A percentile compares a stretch with the other conserved stretches of the same genome.
phyloP scores from a whole-genome alignment of 116 monocot species.

The Posidonia oceanica region DNA sequence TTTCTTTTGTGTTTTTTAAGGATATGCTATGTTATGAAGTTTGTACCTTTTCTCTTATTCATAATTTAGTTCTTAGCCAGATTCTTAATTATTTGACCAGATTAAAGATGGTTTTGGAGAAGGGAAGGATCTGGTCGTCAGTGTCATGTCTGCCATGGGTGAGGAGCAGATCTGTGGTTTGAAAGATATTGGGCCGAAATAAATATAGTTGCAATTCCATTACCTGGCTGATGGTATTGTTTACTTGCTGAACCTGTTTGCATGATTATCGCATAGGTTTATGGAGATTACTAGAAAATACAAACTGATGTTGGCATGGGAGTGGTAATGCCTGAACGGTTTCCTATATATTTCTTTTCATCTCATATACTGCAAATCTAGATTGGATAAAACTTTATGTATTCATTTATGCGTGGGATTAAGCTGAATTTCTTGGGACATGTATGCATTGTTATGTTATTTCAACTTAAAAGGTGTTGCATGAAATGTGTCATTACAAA shows the following conservation, averaged over 20 bases:
- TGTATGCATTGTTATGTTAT: too few species aligned
- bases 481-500: too few species aligned
- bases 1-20: too few species aligned
- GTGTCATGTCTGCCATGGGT: constrained; percentile 25
- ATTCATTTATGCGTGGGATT: too few species aligned
- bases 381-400: too few species aligned
- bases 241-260: neutral
- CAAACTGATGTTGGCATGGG: neutral
- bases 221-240: too few species aligned
- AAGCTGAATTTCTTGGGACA: too few species aligned
- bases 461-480: too few species aligned
- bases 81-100: neutral
- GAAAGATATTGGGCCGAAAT: constrained; percentile 31
- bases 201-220: neutral
- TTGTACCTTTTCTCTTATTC: too few species aligned
- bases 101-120: constrained; percentile 22
- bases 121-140: constrained; percentile 20
- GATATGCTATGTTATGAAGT: too few species aligned
- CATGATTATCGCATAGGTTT: neutral
- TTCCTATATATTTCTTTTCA: neutral
- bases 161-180: constrained; percentile 28
- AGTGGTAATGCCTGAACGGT: neutral
- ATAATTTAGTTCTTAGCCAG: too few species aligned
- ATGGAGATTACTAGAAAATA: neutral
- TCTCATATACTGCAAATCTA: neutral